Percentiles rank a stretch among this genome's conserved stretches.
Conservation (phyloP, 1,284 basidiomycete genomes). For the Thelephora terrestris region DNA sequence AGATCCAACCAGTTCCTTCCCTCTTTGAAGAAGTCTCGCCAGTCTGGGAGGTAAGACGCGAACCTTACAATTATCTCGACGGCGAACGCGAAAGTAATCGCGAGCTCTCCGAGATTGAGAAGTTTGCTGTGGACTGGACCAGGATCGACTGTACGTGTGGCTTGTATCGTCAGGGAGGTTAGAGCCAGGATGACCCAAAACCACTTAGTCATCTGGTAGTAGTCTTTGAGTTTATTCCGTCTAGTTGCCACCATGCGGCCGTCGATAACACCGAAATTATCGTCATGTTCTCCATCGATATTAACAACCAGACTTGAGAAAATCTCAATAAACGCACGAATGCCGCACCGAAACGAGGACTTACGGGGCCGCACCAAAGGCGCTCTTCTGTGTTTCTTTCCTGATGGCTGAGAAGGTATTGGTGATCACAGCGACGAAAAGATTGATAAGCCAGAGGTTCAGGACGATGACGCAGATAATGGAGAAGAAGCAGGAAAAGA, state of each 20-base stretch:
- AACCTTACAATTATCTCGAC: constrained; percentile 81
- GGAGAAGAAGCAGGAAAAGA: constrained; percentile 82
- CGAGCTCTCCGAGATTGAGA: constrained; percentile 64
- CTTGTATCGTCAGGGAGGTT: constrained; percentile 68
- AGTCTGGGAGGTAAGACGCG: constrained; percentile 68
- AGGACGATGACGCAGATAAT: constrained; percentile 76
- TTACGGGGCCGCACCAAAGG: constrained; percentile 78
- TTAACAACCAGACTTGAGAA: constrained; percentile 32
- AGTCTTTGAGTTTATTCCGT: constrained; percentile 38
- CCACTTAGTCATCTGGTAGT: constrained; percentile 57
- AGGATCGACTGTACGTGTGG: constrained; percentile 56
- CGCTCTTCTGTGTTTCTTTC: constrained; percentile 83
- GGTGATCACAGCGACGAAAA: constrained; percentile 95
- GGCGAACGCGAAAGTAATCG: constrained; percentile 80
- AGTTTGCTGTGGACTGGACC: constrained; percentile 34
- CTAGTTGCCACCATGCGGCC: constrained; percentile 29
- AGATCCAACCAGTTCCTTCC: constrained; percentile 74
- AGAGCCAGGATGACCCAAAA: constrained; percentile 76
- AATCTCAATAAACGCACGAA: background rate
- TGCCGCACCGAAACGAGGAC: constrained; percentile 10
- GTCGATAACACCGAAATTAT: constrained; percentile 44
- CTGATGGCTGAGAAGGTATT: constrained; percentile 91
- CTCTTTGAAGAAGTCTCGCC: constrained; percentile 68
- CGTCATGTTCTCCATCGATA: constrained; percentile 43
- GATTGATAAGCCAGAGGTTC: constrained; percentile 92